These are phyloP conservation scores for Cyclanthera cordifolia DNA, from an alignment of 306 rosid genomes.

Conservation along the genomic window DNA sequence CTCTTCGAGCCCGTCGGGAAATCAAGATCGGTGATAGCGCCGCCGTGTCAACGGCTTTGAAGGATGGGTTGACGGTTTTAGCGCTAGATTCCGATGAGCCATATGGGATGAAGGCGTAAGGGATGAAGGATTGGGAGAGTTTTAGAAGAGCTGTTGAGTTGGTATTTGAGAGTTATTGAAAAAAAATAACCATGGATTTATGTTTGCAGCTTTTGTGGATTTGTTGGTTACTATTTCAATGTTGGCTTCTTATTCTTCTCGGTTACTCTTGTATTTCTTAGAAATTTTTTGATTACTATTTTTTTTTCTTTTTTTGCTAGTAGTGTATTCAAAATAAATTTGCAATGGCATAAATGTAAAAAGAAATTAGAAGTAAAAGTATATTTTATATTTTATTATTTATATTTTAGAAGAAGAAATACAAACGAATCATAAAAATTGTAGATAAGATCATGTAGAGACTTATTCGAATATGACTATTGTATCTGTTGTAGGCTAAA, in stretches of 20 bases:
- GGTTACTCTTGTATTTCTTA: constrained; percentile 9
- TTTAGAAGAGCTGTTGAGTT: constrained; percentile 61
- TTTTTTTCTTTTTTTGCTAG: no score
- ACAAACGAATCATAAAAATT: no score
- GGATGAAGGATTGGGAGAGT: constrained; percentile 46
- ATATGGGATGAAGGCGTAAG: constrained; percentile 61
- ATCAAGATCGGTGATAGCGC: constrained; percentile 1
- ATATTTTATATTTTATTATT: no score
- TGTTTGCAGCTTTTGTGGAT: constrained; percentile 67
- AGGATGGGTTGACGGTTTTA: constrained; percentile 28
- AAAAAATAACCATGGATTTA: constrained; percentile 31
- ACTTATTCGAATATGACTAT: no score
- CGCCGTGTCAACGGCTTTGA: constrained; percentile 20
- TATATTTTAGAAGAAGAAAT: no score
- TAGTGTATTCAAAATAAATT: no score
- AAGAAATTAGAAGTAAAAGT: no score
- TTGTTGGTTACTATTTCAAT: constrained; percentile 38
- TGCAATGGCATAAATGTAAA: no score
- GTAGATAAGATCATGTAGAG: no score
- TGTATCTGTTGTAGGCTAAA: no score
- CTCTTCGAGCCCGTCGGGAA: constrained; percentile 42
- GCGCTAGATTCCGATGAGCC: constrained; percentile 59
- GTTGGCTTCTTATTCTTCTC: background rate
- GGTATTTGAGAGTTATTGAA: constrained; percentile 50
- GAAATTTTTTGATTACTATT: no score